Base-by-base conservation (phyloP, 306 rosid genomes). In the Quercus agrifolia region DNA sequence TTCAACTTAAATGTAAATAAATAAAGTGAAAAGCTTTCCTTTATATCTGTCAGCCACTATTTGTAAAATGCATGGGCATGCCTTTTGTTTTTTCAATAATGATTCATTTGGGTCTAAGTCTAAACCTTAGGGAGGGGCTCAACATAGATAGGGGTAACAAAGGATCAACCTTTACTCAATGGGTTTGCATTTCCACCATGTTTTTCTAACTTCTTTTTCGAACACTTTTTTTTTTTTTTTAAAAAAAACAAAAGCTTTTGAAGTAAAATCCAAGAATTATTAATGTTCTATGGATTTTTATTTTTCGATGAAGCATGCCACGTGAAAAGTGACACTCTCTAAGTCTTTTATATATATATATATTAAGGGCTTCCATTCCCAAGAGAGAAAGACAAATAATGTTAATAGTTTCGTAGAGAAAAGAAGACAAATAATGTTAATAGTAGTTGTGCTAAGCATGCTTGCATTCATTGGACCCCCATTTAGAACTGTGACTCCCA, bases 301-400 rank as follows among this genome's bases (percentile, higher is more conserved):
- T 27, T 56, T 51, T 69, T 44, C 38, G 21, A 56, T 63, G 70
- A 79, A 71, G 80, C 85, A 73, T 63, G 81, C 73, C 66, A 70
- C 70, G 54, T 54, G 61, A 31, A 13, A 21, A 21, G 44, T 76
- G 78, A 75, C 78, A 75, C 25, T 8, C 3, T 38, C 44, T 6
- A 38, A 38, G 44, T 38, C 10, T 38, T 35, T 5, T 38, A 7
- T 38, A 38, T 38, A 38, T 38, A 38, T 38, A 38, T 38, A 38
- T 38, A 38, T 38, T 7, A 38, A 38, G 46, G 11, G 46, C 11
- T 38, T 38, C 46, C 46, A 38, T 64, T 33, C 15, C 21, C 56
- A 67, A 19, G 54, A 63, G 58, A 46, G 51, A 51, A 66, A 20
- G 55, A 33, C 55, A 56, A 79, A 28, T 38, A 38, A 38, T 38